These are phyloP conservation scores for Emmonsiellopsis sp. DNA, from an alignment of 2,329 filamentous ascomycete genomes.

Conservation along the genomic window DNA sequence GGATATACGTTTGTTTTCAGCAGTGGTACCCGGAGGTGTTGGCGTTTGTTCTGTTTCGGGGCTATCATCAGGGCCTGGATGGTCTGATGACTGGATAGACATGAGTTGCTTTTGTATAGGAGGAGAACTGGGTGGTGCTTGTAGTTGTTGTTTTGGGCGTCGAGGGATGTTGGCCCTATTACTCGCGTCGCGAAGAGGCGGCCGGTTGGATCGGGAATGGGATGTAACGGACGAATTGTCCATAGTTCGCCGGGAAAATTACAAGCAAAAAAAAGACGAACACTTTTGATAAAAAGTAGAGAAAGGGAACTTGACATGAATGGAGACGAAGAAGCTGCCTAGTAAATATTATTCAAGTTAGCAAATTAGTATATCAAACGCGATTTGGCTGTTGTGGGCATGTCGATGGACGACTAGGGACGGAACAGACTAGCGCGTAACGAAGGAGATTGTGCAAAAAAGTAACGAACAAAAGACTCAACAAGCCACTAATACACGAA, in stretches of 20 bases:
- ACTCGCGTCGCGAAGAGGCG: conserved; percentile 41
- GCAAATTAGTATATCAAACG: no score
- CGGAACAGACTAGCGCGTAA: no score
- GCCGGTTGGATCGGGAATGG: conserved; percentile 16
- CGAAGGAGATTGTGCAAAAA: no score
- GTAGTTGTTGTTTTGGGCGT: conserved; percentile 14
- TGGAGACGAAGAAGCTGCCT: no score
- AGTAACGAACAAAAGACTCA: no score
- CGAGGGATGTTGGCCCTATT: conserved; percentile 40
- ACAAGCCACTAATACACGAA: no score
- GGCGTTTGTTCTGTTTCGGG: conserved; percentile 18
- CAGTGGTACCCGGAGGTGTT: not conserved
- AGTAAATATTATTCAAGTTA: no score
- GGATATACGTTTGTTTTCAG: conserved; percentile 46
- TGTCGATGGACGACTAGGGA: no score
- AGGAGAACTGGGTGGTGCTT: conserved; percentile 8
- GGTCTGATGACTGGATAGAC: conserved; percentile 11
- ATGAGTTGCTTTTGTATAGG: conserved; percentile 7
- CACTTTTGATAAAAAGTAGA: not conserved
- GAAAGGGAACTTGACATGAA: not conserved
- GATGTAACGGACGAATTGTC: not conserved
- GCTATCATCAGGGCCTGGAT: conserved; percentile 21
- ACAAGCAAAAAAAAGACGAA: not conserved
- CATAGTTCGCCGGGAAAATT: not conserved
- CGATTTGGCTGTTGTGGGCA: no score